Evolutionary conservation across 306 rosid species (phyloP).

Genomic region (Glycine tomentella): DNA sequence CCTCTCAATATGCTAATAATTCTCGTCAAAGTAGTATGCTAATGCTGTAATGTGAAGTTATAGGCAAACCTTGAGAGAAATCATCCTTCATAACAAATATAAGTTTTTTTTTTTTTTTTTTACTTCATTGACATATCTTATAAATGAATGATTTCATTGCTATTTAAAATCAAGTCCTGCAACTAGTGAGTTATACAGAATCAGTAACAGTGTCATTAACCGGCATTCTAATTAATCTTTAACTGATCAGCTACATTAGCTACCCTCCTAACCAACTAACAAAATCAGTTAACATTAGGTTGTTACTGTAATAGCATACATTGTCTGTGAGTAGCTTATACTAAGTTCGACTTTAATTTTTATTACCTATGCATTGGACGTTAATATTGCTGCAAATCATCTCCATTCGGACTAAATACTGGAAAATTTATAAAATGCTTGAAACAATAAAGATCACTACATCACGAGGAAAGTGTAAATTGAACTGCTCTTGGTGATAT

Average conservation of each 20-base stretch:
- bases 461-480: not conserved
- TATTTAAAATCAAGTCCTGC: no score
- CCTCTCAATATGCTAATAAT: no score
- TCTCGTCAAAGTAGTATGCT: no score
- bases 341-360: not conserved
- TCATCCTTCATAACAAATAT: no score
- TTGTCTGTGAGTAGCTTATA: constrained; percentile 15
- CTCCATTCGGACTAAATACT: not conserved
- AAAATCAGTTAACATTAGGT: not conserved
- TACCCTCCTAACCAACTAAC: not conserved
- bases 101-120: no score
- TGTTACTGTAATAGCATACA: not conserved
- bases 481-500: not conserved
- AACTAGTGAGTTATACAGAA: no score
- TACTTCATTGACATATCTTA: no score
- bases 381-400: not conserved
- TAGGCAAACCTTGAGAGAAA: no score
- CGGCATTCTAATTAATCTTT: not conserved
- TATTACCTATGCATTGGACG: not conserved
- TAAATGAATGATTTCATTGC: no score
- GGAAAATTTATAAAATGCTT: not conserved
- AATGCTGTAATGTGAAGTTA: no score
- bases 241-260: not conserved
- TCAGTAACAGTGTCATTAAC: not conserved
- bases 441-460: not conserved